These are phyloP conservation scores for Eucalyptus pauciflora DNA, from an alignment of 345 rosid species.

Conservation along the genomic window DNA sequence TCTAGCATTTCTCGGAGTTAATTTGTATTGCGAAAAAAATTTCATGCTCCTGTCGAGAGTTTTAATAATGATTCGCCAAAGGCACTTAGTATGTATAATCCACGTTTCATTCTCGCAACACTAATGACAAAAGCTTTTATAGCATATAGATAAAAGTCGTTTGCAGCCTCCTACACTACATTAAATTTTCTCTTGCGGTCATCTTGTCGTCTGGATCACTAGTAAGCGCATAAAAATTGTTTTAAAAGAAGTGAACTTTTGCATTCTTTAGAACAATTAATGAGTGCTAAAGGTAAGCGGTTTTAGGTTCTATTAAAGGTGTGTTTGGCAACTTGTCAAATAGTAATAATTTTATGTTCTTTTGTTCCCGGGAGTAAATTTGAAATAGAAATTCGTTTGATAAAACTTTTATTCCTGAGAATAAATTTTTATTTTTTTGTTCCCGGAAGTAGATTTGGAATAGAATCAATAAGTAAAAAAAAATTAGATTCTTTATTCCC, in stretches of 20 bases:
- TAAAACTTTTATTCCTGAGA: rapidly evolving
- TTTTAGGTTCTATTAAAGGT: rapidly evolving
- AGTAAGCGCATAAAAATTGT: background rate
- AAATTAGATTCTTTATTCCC: rapidly evolving
- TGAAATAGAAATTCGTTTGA: rapidly evolving
- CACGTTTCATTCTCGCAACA: background rate
- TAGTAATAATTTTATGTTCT: rapidly evolving
- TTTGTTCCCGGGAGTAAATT: rapidly evolving
- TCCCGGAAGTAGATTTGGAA: rapidly evolving
- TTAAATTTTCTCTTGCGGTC: background rate
- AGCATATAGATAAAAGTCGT: background rate
- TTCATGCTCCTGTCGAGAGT: background rate
- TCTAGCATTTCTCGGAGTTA: background rate
- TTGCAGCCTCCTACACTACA: too few species aligned
- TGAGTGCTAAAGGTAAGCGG: too few species aligned
- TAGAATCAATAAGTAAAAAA: rapidly evolving
- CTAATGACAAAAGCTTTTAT: background rate
- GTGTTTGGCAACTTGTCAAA: too few species aligned
- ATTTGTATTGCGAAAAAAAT: rapidly evolving
- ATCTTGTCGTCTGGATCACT: background rate
- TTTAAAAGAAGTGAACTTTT: background rate
- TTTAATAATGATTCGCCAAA: background rate
- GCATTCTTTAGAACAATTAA: background rate
- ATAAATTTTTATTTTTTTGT: rapidly evolving
- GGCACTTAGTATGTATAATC: background rate